These are phyloP conservation scores for Carex kokanica DNA, from an alignment of 176 grass and related monocot genomes.

Conservation along the genomic window DNA sequence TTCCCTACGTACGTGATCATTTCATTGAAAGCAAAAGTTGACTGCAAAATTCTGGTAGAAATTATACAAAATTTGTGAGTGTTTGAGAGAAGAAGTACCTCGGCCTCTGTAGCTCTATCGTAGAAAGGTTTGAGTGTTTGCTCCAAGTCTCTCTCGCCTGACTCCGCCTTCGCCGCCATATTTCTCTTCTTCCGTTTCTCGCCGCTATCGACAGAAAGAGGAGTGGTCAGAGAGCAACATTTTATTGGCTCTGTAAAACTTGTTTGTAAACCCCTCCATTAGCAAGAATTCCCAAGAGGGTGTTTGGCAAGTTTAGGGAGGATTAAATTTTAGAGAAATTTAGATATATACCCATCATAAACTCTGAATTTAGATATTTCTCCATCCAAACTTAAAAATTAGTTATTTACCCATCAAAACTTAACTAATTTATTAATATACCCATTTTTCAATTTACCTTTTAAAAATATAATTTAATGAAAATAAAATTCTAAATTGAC, in stretches of 20 bases:
- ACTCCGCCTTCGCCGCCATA: constrained; percentile 47
- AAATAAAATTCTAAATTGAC: too few relatives aligned
- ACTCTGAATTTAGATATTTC: too few relatives aligned
- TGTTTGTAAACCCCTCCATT: not conserved
- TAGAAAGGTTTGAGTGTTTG: constrained; percentile 58
- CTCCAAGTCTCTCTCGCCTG: constrained; percentile 21
- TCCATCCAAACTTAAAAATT: too few relatives aligned
- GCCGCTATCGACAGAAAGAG: not conserved
- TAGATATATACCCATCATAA: too few relatives aligned
- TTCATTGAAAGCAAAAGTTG: too few relatives aligned
- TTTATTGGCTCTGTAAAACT: not conserved
- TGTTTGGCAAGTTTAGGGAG: too few relatives aligned
- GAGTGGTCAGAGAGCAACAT: not conserved
- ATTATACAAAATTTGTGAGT: not conserved
- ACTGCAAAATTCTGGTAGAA: not conserved
- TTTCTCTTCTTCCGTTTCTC: not conserved
- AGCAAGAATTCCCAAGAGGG: not conserved
- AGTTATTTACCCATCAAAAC: too few relatives aligned
- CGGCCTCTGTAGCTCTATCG: constrained; percentile 62
- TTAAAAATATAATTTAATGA: too few relatives aligned
- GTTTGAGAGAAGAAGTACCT: constrained; percentile 25
- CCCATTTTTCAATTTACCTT: too few relatives aligned
- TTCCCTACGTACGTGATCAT: too few relatives aligned
- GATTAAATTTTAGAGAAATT: too few relatives aligned
- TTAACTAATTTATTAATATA: too few relatives aligned